Evolutionary conservation across 257 asterid species (phyloP), one percentile per base, ranked within the genome.

Genomic region (Nicotiana noctiflora): DNA sequence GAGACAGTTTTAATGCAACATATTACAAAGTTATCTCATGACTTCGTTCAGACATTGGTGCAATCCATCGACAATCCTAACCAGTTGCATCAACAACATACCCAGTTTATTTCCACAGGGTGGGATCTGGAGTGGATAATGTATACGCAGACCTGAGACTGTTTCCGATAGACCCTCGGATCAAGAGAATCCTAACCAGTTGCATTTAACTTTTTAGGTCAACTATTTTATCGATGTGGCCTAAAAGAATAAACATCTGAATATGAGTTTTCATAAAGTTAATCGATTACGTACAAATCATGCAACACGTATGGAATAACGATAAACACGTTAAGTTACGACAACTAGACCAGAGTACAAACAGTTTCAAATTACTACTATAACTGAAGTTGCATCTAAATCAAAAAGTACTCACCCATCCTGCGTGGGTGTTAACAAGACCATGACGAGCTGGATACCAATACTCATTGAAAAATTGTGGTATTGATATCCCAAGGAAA

Each of bases 401-500:
- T 5, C 5, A 18, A 29, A 15, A n/a, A 61, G 74, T 59, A 76
- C 94, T 91, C 75, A 95, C 99, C 99, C 99, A 96, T 90, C 97
- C 97, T 11, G 99, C 99, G 7, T 96, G 84, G 9, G 99, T 91
- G 77, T 83, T 90, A 79, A 94, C 98, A 3, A 96, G 97, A 52
- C 99, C 99, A 17, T 86, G 92, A 27, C 87, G 94, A 78, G 84
- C 84, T 18, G 68, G 82, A 34, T 55, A 51, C 98, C 98, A 94
- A 76, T 96, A 96, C 57, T 91, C 90, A 32, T 85, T 84, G 52
- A 96, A 96, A 76, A 87, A 96, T 63, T 94, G 99, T 61, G 99
- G 99, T 82, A 96, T 88, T 2, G 99, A 96, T 84, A 96, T 94
- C 67, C 99, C 99, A 23, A 96, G 98, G 86, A 96, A 96, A 13